phyloP scores from a whole-genome alignment of 1,284 basidiomycete species.

The Uromyces viciae-fabae region DNA sequence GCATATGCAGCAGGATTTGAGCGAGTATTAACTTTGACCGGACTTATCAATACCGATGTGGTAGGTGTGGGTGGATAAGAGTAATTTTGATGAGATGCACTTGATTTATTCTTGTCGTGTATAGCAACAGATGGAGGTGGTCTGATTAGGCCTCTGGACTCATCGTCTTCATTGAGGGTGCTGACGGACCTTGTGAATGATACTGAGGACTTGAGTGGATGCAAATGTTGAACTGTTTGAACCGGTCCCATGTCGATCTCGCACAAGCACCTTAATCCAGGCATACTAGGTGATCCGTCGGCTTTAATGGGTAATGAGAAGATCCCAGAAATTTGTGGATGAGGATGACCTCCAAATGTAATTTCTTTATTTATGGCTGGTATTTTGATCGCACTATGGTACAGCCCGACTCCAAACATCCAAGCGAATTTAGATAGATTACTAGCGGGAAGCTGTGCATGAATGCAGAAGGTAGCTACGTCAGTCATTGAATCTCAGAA shows the following conservation, averaged over 20 bases:
- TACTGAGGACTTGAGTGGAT: background rate
- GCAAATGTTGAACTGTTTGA: background rate
- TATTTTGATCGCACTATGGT: slow-evolving; percentile 28
- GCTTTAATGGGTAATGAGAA: slow-evolving; percentile 23
- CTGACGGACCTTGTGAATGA: background rate
- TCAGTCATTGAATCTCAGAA: background rate
- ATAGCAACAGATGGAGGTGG: slow-evolving; percentile 1
- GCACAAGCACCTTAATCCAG: slow-evolving; percentile 21
- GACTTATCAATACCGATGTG: background rate
- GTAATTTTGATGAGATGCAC: background rate
- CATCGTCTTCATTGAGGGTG: background rate
- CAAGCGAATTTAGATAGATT: slow-evolving; percentile 34
- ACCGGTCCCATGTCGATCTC: slow-evolving; percentile 36
- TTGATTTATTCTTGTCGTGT: background rate
- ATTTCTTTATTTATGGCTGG: slow-evolving; percentile 23
- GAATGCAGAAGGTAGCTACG: background rate
- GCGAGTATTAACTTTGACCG: background rate
- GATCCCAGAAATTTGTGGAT: slow-evolving; percentile 31
- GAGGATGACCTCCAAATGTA: slow-evolving; percentile 29
- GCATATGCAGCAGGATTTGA: background rate
- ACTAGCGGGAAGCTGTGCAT: slow-evolving; percentile 17
- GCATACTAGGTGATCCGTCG: slow-evolving; percentile 11
- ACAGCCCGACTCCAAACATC: slow-evolving; percentile 29
- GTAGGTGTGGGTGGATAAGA: background rate
- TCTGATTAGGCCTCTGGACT: slow-evolving; percentile 5